A percentile compares a stretch with the other conserved stretches of the same genome.
phyloP scores from a whole-genome alignment of 768 basidiomycete genomes.

The Artomyces pyxidatus region DNA sequence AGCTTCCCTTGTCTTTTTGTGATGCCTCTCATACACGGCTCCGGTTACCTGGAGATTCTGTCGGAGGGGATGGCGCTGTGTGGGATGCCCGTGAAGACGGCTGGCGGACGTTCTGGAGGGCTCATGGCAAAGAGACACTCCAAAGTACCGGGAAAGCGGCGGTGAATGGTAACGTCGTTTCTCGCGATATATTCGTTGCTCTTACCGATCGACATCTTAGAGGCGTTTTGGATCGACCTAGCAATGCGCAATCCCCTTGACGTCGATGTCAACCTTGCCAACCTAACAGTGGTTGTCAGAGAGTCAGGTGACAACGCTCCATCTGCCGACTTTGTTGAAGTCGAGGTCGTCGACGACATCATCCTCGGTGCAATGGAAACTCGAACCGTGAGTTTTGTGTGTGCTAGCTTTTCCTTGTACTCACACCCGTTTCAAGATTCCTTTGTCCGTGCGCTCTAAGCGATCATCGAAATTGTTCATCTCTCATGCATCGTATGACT shows the following conservation, averaged over 20 bases:
- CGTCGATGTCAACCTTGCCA: conserved; percentile 59
- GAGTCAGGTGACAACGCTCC: conserved; percentile 28
- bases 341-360: conserved; percentile 57
- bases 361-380: conserved; percentile 54
- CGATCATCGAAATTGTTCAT: conserved; percentile 47
- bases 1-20: conserved; percentile 63
- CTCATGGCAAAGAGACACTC: conserved; percentile 45
- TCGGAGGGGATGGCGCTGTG: conserved; percentile 32
- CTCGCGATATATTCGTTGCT: conserved; percentile 6
- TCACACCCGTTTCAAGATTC: conserved; percentile 34
- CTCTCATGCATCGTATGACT: conserved; percentile 53
- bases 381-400: conserved; percentile 42
- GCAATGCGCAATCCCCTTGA: conserved; percentile 64
- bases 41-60: conserved; percentile 44
- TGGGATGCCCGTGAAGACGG: conserved; percentile 62
- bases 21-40: conserved; percentile 47
- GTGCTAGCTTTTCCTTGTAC: neutral
- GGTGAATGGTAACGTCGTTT: conserved; percentile 43
- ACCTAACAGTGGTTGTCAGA: conserved; percentile 48
- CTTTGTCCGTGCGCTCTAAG: conserved; percentile 50
- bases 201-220: conserved; percentile 39
- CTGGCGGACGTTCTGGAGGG: conserved; percentile 57
- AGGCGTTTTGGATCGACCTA: conserved; percentile 72
- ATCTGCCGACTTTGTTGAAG: conserved; percentile 36
- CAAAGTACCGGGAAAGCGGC: conserved; percentile 49